Evolutionary conservation across 31 red algal genomes (phyloP).

Genomic region (Asparagopsis taxiformis): DNA sequence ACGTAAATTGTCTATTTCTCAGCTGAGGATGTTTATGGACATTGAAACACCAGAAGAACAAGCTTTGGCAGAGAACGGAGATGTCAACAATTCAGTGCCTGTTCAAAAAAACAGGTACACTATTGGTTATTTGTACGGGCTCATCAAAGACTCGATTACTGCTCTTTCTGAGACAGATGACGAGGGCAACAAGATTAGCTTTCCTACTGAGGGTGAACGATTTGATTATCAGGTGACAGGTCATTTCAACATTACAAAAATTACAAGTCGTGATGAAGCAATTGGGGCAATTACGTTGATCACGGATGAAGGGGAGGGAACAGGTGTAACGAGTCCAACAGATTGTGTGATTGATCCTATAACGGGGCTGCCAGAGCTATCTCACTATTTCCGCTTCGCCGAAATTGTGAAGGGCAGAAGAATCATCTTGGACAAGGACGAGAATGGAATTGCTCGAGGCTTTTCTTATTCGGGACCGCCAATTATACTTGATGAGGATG

Average conservation of each 20-base stretch:
- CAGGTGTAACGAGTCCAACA: background rate
- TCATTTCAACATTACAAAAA: background rate
- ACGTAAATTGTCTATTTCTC: background rate
- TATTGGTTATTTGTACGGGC: background rate
- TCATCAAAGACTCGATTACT: background rate
- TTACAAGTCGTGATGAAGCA: background rate
- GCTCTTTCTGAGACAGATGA: no score
- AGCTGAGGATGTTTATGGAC: conserved; percentile 2
- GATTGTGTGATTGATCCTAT: background rate
- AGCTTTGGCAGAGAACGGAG: background rate
- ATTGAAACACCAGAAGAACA: background rate
- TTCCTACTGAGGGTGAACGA: background rate
- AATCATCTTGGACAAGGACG: background rate
- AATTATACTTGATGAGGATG: conserved; percentile 9
- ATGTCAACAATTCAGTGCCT: background rate
- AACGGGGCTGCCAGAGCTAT: background rate
- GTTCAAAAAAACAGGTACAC: background rate
- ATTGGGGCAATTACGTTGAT: background rate
- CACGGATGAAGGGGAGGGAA: background rate
- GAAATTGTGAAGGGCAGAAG: background rate
- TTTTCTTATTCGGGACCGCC: conserved; percentile 1
- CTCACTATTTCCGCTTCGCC: conserved; percentile 4
- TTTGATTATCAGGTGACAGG: background rate
- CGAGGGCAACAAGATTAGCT: no score
- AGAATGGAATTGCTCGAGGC: background rate